Percentiles rank a stretch among this genome's conserved stretches.
Conservation (phyloP, 2,329 filamentous ascomycete genomes). For the Xylaria arbuscula region DNA sequence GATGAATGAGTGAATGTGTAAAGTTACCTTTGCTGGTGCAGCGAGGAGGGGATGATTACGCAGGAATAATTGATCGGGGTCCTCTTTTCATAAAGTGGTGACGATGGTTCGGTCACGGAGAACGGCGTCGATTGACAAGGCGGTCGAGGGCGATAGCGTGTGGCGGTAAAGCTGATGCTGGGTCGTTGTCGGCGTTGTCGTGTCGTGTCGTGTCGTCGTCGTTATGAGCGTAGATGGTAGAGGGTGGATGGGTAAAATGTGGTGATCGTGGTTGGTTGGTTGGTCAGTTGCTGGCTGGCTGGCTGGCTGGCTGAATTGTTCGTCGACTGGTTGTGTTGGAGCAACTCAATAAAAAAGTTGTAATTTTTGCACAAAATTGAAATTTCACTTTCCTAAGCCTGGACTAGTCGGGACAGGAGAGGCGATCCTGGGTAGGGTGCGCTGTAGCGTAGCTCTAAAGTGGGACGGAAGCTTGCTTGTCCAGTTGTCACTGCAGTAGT, state of each 20-base stretch:
- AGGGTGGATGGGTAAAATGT: conserved; percentile 1
- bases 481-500: not conserved
- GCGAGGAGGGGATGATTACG: conserved; percentile 14
- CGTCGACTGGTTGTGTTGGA: conserved; percentile 12
- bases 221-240: conserved; percentile 14
- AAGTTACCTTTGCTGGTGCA: conserved; percentile 4
- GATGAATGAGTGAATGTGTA: not conserved
- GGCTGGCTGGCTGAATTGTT: not conserved
- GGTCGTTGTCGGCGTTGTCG: not conserved
- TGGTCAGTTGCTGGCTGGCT: not conserved
- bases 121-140: conserved; percentile 14
- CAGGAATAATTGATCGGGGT: conserved; percentile 10
- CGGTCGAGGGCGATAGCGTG: conserved; percentile 18
- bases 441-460: not conserved
- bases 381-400: conserved; percentile 28
- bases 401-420: conserved; percentile 3
- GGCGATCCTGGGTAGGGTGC: not conserved
- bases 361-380: conserved; percentile 32
- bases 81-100: conserved; percentile 21
- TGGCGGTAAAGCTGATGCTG: conserved; percentile 7
- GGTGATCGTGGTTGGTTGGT: conserved; percentile 20
- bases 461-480: not conserved
- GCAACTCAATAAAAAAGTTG: conserved; percentile 19
- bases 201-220: too few species aligned
- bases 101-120: too few species aligned